phyloP scores from a whole-genome alignment of 768 basidiomycete genomes.

The Leucocoprinus leucothites region DNA sequence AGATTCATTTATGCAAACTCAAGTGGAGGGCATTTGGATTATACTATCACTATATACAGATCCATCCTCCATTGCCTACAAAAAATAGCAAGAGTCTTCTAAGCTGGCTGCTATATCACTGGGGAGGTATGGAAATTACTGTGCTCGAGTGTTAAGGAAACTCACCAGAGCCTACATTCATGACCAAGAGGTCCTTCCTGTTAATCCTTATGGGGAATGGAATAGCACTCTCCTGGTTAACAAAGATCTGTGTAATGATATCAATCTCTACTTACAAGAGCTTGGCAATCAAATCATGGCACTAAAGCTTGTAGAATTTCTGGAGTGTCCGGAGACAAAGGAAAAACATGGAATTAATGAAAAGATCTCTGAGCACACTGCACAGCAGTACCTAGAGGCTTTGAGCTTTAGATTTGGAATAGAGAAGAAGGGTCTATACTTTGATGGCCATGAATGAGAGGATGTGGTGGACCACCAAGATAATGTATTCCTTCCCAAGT shows the following conservation, averaged over 20 bases:
- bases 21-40: too few relatives aligned
- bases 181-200: too few relatives aligned
- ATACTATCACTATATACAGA: too few relatives aligned
- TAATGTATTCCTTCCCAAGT: slow-evolving; percentile 12
- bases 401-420: slow-evolving; percentile 17
- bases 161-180: too few relatives aligned
- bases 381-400: slow-evolving; percentile 17
- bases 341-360: neutral
- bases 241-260: slow-evolving; percentile 26
- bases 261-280: slow-evolving; percentile 24
- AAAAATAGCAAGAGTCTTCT: too few relatives aligned
- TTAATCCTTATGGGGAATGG: too few relatives aligned
- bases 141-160: too few relatives aligned
- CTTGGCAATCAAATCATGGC: slow-evolving; percentile 23
- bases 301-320: slow-evolving; percentile 21
- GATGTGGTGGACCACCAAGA: slow-evolving; percentile 19
- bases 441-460: slow-evolving; percentile 22
- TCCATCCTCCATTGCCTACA: too few relatives aligned
- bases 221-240: slow-evolving; percentile 21
- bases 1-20: too few relatives aligned
- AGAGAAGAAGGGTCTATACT: slow-evolving; percentile 18
- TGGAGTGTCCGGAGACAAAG: slow-evolving; percentile 13
- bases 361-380: slow-evolving; percentile 21
- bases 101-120: too few relatives aligned
- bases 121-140: too few relatives aligned